Percentiles rank a stretch among this genome's conserved stretches.
Evolutionary conservation across 306 rosid genomes (phyloP).

Genomic region (Carpinus fangiana): DNA sequence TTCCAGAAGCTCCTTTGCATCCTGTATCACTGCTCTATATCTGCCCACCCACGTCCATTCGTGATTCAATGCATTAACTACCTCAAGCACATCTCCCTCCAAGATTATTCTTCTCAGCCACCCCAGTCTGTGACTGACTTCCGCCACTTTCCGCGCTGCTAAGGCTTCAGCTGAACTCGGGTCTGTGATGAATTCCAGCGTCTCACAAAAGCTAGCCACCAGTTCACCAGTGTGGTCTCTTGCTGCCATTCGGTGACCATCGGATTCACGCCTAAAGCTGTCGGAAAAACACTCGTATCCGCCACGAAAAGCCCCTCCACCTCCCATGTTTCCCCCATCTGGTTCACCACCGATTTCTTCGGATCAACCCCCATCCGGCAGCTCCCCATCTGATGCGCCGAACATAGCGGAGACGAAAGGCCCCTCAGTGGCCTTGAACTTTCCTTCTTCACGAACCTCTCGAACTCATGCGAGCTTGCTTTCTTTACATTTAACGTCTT

Average conservation of each 20-base stretch:
- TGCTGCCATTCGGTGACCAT: slow-evolving; percentile 86
- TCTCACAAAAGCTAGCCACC: too few relatives aligned
- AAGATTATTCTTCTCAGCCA: too few relatives aligned
- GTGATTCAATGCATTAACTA: too few relatives aligned
- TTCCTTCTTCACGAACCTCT: slow-evolving; percentile 72
- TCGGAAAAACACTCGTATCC: slow-evolving; percentile 78
- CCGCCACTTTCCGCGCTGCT: too few relatives aligned
- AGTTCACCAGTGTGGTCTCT: too few relatives aligned
- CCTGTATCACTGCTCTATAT: too few relatives aligned
- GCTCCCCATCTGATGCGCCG: slow-evolving; percentile 92
- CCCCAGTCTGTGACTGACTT: too few relatives aligned
- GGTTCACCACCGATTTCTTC: slow-evolving; percentile 58
- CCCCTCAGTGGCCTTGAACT: slow-evolving; percentile 60
- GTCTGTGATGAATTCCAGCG: too few relatives aligned
- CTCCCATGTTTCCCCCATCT: slow-evolving; percentile 83
- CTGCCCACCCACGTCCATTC: too few relatives aligned
- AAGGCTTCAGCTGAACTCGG: too few relatives aligned
- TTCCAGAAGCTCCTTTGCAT: too few relatives aligned
- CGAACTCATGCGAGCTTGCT: slow-evolving; percentile 50
- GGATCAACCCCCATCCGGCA: slow-evolving; percentile 68
- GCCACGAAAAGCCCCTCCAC: slow-evolving; percentile 72
- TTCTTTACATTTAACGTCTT: slow-evolving; percentile 55
- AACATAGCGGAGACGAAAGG: slow-evolving; percentile 53
- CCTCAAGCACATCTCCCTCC: too few relatives aligned
- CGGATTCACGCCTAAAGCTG: slow-evolving; percentile 87